A percentile compares a stretch with the other conserved stretches of the same genome.
Conservation (phyloP, 2,329 filamentous ascomycete genomes). For the Diaporthe caulivora region DNA sequence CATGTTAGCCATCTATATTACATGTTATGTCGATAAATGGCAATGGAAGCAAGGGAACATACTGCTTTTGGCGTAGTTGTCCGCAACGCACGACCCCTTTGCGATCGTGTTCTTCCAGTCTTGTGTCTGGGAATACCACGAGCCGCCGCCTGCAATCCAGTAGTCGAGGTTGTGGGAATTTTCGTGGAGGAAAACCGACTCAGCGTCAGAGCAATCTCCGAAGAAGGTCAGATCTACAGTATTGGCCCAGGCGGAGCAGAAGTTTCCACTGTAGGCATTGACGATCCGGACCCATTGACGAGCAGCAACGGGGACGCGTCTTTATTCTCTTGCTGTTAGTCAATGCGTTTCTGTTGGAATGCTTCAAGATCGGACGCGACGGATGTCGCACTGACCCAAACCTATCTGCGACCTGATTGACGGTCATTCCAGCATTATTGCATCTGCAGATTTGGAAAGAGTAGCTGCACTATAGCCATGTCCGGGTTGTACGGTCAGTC, state of each 20-base stretch:
- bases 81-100: background rate
- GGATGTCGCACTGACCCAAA: background rate
- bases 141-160: background rate
- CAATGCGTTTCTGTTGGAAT: background rate
- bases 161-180: background rate
- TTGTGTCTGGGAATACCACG: background rate
- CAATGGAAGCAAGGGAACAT: background rate
- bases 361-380: background rate
- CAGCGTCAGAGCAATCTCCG: background rate
- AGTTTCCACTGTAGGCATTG: background rate
- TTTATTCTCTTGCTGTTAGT: background rate
- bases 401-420: background rate
- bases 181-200: background rate
- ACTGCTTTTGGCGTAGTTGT: background rate
- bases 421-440: background rate
- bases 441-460: background rate
- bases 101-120: background rate
- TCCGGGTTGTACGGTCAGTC: background rate
- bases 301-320: background rate
- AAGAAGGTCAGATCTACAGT: background rate
- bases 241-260: background rate
- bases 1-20: background rate
- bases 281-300: background rate
- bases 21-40: background rate
- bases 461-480: background rate